phyloP scores from a whole-genome alignment of 495 filamentous ascomycete species.

The Neurospora tetrasperma region DNA sequence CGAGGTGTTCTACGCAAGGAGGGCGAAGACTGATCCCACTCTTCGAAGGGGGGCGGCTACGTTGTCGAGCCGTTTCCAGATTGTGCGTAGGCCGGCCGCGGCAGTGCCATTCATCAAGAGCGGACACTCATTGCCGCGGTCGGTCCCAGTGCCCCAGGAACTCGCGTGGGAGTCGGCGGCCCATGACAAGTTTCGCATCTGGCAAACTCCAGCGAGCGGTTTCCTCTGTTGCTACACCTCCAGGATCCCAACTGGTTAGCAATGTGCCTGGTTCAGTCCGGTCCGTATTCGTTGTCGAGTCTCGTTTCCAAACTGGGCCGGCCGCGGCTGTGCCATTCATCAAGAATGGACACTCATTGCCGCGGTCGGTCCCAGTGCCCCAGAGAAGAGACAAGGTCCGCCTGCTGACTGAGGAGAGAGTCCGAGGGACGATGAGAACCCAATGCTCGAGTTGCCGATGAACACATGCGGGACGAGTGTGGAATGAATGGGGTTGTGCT shows the following conservation, averaged over 20 bases:
- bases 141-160: not conserved
- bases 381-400: not conserved
- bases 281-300: not conserved
- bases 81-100: not conserved
- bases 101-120: not conserved
- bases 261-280: no score
- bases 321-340: not conserved
- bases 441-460: not conserved
- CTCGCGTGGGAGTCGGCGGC: no score
- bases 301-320: not conserved
- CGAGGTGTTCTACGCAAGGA: no score
- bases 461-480: not conserved
- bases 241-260: no score
- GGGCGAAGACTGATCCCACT: no score
- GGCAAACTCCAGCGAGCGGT: no score
- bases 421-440: not conserved
- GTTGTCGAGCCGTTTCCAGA: not conserved
- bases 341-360: not conserved
- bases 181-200: no score
- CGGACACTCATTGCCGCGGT: not conserved
- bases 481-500: not conserved
- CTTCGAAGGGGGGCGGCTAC: no score
- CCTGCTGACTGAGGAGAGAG: conserved; percentile 7
- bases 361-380: not conserved
- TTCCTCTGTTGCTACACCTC: no score